Base-by-base conservation (phyloP, 2,329 filamentous ascomycete genomes). In the Exophiala sp. region DNA sequence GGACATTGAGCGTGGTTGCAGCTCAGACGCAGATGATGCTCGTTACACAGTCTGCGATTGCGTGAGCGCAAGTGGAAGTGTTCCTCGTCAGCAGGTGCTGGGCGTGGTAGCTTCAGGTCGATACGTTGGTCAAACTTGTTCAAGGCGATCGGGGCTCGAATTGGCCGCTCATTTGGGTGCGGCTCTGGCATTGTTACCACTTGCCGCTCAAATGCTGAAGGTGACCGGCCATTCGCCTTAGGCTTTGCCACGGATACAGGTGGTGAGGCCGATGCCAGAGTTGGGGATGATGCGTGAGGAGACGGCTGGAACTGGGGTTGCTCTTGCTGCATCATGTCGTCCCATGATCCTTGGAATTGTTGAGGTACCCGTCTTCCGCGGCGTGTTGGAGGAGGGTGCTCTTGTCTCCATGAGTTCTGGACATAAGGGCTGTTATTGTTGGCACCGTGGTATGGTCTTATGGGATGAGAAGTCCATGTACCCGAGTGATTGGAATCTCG, bases 1-100 rank as follows among this genome's bases (percentile, higher is more conserved):
- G 43, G 18, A 5, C 63, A 63, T 47, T 70, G 72, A 47, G 51
- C 50, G 35, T 61, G 53, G 34, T 62, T 62, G 23, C 59, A 58
- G 13, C 23, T 41, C 14, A 18, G 29, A 30, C 49, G 48, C 41
- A 58, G 32, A 40, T 58, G 56, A 41, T 57, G 51, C 16, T 58
- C 49, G 42, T 56, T 57, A 47, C 56, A 58, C 37, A 57, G 37
- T 29, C 43, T 46, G 14, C 52, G 53, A 11, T 41, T 48, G 5
- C 30, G 24, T 14, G 43, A 38, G 22, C 53, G 56, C n/a, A 39
- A 8, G 11, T 49, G 19, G 41, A 52, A 58, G 10, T 29, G 40
- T 44, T 54, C 45, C 14, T 43, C 34, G 10, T 58, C 51, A 14
- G 29, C 46, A 11, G 43, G n/a, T 4, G 48, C 30, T 9, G 48